Percentiles rank a stretch among this genome's conserved stretches.
Evolutionary conservation across 2,329 filamentous ascomycete species (phyloP).

Genomic region (Hypoxylon sp.): DNA sequence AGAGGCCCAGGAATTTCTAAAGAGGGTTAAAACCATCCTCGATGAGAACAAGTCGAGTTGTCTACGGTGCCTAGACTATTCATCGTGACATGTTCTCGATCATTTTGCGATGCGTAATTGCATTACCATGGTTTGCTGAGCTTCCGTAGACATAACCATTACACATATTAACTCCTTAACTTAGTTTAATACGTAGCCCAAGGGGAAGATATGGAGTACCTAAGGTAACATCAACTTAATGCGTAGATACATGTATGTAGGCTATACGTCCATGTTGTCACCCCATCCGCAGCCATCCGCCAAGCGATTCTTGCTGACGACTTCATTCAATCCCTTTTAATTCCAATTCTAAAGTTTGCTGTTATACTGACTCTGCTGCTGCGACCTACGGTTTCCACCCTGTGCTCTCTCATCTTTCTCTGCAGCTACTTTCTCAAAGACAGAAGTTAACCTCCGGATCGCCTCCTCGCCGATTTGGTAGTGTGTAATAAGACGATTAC

Average conservation of each 20-base stretch:
- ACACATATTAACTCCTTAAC: background rate
- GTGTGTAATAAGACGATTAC: constrained; percentile 53
- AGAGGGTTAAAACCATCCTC: constrained; percentile 1
- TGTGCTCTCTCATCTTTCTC: constrained; percentile 56
- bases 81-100: background rate
- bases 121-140: background rate
- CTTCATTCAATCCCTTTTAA: background rate
- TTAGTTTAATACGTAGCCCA: background rate
- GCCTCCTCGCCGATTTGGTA: constrained; percentile 72
- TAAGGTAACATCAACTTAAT: background rate
- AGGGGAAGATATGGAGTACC: background rate
- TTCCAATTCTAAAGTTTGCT: constrained; percentile 14
- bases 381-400: constrained; percentile 2
- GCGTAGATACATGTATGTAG: background rate
- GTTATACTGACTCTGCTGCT: constrained; percentile 42
- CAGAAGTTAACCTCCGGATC: constrained; percentile 62
- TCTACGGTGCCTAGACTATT: background rate
- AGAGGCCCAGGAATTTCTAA: constrained; percentile 19
- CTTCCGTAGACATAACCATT: background rate
- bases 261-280: background rate
- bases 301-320: background rate
- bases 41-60: constrained; percentile 1
- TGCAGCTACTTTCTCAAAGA: constrained; percentile 59
- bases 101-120: background rate
- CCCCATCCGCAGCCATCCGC: background rate